phyloP scores from a whole-genome alignment of 2,329 filamentous ascomycete genomes.

The Thelonectria discophora region DNA sequence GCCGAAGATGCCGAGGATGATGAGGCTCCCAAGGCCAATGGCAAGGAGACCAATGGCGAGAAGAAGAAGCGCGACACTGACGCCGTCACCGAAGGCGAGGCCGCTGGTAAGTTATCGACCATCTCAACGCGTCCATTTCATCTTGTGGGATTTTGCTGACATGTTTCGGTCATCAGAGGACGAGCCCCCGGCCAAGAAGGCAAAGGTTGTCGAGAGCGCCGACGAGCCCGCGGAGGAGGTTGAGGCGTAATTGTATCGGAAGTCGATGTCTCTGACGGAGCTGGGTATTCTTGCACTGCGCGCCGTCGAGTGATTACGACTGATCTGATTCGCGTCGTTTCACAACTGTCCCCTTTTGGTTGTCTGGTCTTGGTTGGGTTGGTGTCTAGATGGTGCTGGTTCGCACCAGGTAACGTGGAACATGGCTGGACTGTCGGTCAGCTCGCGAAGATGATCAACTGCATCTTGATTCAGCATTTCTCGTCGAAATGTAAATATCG shows the following conservation, averaged over 20 bases:
- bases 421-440: not conserved
- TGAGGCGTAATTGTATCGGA: constrained; percentile 5
- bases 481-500: constrained; percentile 10
- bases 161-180: constrained; percentile 2
- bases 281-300: not conserved
- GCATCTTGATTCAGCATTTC: constrained; percentile 7
- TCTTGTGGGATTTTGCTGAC: not conserved
- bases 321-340: not conserved
- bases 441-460: constrained; percentile 2
- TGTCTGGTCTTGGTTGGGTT: constrained; percentile 10
- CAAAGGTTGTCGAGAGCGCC: constrained; percentile 30
- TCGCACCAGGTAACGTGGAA: constrained; percentile 4
- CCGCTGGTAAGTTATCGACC: constrained; percentile 9
- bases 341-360: constrained; percentile 8
- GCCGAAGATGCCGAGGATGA: constrained; percentile 40
- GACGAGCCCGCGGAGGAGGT: constrained; percentile 34
- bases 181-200: constrained; percentile 21
- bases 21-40: constrained; percentile 39
- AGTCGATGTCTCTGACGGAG: not conserved
- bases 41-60: constrained; percentile 38
- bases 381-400: constrained; percentile 20
- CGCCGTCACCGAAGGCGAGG: constrained; percentile 9
- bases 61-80: constrained; percentile 27
- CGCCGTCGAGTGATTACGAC: not conserved
- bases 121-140: not conserved